A percentile compares a stretch with the other conserved stretches of the same genome.
These are phyloP conservation scores for Bimuria novae-zelandiae DNA, from an alignment of 2,329 filamentous ascomycete genomes.

Conservation along the genomic window DNA sequence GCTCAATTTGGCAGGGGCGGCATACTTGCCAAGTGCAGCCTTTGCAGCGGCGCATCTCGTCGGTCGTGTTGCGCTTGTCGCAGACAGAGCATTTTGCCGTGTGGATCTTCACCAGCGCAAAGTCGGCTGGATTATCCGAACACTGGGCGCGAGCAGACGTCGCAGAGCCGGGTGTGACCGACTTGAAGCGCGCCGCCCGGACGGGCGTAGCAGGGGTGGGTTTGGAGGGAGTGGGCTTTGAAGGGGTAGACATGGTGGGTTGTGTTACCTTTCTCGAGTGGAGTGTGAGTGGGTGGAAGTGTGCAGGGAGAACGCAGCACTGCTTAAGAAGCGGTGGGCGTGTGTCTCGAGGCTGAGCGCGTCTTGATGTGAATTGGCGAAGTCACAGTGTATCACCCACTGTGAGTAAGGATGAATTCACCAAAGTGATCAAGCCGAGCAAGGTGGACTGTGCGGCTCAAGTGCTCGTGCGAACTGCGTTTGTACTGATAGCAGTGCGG, in stretches of 20 bases:
- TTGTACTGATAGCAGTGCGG: constrained; percentile 1
- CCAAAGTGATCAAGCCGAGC: background rate
- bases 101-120: constrained; percentile 31
- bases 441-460: background rate
- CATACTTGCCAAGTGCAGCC: constrained; percentile 44
- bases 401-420: constrained; percentile 6
- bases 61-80: constrained; percentile 36
- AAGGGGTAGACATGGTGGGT: constrained; percentile 1
- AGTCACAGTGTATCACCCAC: background rate
- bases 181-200: constrained; percentile 1
- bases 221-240: background rate
- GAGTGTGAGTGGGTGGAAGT: background rate
- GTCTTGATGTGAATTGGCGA: background rate
- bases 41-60: constrained; percentile 37
- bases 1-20: constrained; percentile 27
- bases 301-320: background rate
- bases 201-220: constrained; percentile 6
- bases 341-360: no score
- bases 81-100: constrained; percentile 46
- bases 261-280: background rate
- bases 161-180: constrained; percentile 14
- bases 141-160: constrained; percentile 16
- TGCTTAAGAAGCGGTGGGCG: no score
- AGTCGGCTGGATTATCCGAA: constrained; percentile 24
- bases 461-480: background rate